Percentiles rank a stretch among this genome's conserved stretches.
Conservation (phyloP, 768 basidiomycete genomes). For the Rhodotorula kratochvilovae region DNA sequence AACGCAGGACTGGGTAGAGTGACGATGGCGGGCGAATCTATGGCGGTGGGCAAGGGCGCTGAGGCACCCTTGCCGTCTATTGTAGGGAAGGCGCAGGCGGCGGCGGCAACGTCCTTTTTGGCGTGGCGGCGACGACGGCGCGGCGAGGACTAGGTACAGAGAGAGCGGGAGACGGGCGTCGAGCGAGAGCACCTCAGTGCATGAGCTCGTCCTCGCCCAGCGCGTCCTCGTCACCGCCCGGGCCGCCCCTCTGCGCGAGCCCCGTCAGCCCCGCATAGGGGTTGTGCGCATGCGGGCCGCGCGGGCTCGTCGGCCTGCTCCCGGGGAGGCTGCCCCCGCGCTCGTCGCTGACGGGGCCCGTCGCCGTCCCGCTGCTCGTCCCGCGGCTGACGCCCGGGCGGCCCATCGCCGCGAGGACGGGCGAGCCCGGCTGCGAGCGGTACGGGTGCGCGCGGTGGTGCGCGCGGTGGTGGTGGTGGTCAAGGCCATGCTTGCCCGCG, state of each 20-base stretch:
- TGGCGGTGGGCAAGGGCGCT: background rate
- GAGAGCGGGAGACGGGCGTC: no score
- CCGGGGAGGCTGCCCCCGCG: background rate
- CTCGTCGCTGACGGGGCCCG: background rate
- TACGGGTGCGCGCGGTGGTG: conserved; percentile 33
- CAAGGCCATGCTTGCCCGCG: conserved; percentile 7
- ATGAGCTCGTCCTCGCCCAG: background rate
- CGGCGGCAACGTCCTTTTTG: background rate
- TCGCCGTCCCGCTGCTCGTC: background rate
- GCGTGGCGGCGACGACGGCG: no score
- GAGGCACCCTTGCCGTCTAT: background rate
- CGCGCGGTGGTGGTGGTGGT: conserved; percentile 4
- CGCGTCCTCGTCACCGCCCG: background rate
- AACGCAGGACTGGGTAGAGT: background rate
- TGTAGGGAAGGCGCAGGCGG: background rate
- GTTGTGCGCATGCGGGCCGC: no score
- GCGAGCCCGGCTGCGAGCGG: conserved; percentile 23
- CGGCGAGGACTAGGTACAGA: background rate
- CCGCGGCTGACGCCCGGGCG: background rate
- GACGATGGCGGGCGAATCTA: background rate
- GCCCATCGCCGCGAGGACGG: background rate
- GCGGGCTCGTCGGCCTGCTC: conserved; percentile 6
- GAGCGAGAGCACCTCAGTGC: background rate
- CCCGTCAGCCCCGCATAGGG: background rate
- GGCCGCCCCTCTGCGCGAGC: background rate